Evolutionary conservation across 176 grass and related monocot species (phyloP).

Genomic region (Chloris gayana): DNA sequence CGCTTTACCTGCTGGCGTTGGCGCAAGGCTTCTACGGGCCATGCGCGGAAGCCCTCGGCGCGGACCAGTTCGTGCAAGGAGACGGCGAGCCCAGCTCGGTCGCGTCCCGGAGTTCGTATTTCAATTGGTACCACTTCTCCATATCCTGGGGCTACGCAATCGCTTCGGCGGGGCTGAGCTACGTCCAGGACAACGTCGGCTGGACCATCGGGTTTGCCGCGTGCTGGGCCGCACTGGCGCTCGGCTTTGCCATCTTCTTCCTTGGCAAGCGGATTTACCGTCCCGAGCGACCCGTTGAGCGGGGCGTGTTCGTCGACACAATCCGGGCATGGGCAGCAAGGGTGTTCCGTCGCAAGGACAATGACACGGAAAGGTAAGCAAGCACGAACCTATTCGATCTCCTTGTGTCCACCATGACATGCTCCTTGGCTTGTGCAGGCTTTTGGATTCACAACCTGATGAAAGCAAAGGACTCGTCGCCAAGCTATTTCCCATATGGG

Average conservation of each 20-base stretch:
- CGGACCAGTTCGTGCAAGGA: conserved; percentile 59
- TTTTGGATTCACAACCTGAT: background rate
- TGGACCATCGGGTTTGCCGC: conserved; percentile 61
- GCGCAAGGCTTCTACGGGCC: conserved; percentile 67
- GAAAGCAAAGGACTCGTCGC: conserved; percentile 25
- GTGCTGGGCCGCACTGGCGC: conserved; percentile 46
- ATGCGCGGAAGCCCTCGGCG: conserved; percentile 59
- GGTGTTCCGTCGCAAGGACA: background rate
- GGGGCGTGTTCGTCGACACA: background rate
- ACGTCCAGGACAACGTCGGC: conserved; percentile 66
- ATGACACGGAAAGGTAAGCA: conserved; percentile 18
- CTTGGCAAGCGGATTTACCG: conserved; percentile 45
- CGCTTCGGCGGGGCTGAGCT: conserved; percentile 36
- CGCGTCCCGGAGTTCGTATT: conserved; percentile 56
- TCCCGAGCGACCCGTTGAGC: background rate
- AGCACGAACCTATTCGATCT: background rate
- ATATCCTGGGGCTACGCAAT: conserved; percentile 43
- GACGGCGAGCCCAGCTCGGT: background rate
- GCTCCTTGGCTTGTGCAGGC: background rate
- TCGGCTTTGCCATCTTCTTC: conserved; percentile 47
- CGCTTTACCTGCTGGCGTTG: conserved; percentile 64
- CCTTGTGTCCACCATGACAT: background rate
- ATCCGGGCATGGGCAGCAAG: background rate
- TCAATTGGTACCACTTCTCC: conserved; percentile 86
- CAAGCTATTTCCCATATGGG: conserved; percentile 61